Percentiles rank a stretch among this genome's conserved stretches.
Conservation (phyloP, 352 stramenopile genomes). For the Phytopythium mirpurense region DNA sequence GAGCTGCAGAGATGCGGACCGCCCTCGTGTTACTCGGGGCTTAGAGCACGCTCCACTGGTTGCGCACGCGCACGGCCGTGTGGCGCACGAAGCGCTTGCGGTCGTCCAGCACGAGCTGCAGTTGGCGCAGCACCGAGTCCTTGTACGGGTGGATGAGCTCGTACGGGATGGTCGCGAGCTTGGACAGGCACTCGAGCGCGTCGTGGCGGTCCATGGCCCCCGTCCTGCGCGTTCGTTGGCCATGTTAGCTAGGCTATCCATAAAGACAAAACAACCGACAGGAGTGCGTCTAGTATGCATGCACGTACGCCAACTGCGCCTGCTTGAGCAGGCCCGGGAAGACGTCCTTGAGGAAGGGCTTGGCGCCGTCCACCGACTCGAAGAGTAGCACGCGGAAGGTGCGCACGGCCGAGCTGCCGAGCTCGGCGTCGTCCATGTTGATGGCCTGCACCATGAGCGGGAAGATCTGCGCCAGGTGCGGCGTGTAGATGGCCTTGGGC, state of each 20-base stretch:
- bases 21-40: neutral
- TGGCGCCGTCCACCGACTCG: conserved; percentile 73
- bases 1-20: too few relatives aligned
- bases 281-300: too few relatives aligned
- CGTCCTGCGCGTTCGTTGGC: conserved; percentile 31
- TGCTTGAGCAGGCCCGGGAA: conserved; percentile 82
- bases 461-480: conserved; percentile 73
- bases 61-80: conserved; percentile 83
- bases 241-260: too few relatives aligned
- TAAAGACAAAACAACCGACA: neutral
- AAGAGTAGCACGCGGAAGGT: conserved; percentile 76
- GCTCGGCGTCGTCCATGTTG: conserved; percentile 62
- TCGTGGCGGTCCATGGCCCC: conserved; percentile 63
- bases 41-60: conserved; percentile 88
- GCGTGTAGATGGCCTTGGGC: conserved; percentile 72
- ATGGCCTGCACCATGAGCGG: conserved; percentile 80
- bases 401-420: conserved; percentile 72
- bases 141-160: conserved; percentile 88
- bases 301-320: conserved; percentile 67
- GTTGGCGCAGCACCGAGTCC: conserved; percentile 67
- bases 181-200: conserved; percentile 72
- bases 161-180: conserved; percentile 77
- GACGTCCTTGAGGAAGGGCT: conserved; percentile 81
- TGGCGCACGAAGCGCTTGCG: conserved; percentile 86
- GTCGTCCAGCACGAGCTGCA: conserved; percentile 80